Conservation (phyloP, 139 green algal species). For the Monoraphidium neglectum region DNA sequence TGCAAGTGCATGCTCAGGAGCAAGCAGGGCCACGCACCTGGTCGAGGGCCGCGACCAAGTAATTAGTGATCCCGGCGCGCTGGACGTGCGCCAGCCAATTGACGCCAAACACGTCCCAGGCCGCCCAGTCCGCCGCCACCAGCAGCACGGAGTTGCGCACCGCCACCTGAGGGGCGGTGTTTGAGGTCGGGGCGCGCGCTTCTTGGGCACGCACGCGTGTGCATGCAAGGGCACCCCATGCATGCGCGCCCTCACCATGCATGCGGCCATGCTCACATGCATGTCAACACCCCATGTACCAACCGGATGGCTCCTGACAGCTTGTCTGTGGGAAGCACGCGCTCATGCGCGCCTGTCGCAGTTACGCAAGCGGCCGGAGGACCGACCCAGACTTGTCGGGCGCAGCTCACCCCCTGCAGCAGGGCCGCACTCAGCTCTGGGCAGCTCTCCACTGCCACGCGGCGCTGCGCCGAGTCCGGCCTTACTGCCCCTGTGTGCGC, state of each 20-base stretch:
- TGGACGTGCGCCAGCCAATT: constrained; percentile 29
- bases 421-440: not conserved
- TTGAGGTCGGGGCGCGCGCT: too few species aligned
- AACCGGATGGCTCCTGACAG: too few species aligned
- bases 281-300: too few species aligned
- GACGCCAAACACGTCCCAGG: constrained; percentile 33
- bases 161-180: not conserved
- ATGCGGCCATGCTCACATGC: too few species aligned
- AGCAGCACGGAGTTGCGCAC: constrained; percentile 13
- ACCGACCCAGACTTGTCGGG: too few species aligned
- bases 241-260: too few species aligned
- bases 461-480: not conserved
- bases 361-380: too few species aligned
- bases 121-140: constrained; percentile 18
- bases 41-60: constrained; percentile 27
- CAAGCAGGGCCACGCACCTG: constrained; percentile 29
- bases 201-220: too few species aligned
- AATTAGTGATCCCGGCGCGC: constrained; percentile 7
- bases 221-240: too few species aligned
- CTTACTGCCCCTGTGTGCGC: constrained; percentile 2
- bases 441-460: not conserved
- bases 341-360: too few species aligned
- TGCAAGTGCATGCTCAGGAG: too few species aligned
- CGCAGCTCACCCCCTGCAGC: not conserved
- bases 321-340: too few species aligned